Percentiles rank a stretch among this genome's conserved stretches.
phyloP scores from a whole-genome alignment of 805 yeast species.

The Candida tibetensis region DNA sequence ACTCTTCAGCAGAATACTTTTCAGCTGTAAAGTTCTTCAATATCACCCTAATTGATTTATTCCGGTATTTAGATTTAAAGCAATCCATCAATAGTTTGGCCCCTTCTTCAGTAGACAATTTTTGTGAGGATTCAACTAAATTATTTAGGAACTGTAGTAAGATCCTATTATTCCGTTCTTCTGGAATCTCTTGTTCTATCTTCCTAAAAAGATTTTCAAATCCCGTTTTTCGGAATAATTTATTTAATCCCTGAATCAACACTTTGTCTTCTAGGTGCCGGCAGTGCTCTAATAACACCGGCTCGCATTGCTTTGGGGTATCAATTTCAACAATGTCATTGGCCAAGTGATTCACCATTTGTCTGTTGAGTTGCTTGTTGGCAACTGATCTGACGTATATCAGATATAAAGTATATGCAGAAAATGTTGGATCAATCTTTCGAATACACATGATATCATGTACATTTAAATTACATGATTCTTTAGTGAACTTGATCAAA shows the following conservation, averaged over 20 bases:
- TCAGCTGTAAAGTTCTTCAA: not conserved
- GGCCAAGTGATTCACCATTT: constrained; percentile 9
- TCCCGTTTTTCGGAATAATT: not conserved
- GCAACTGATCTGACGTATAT: constrained; percentile 4
- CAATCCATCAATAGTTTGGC: not conserved
- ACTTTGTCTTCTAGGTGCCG: constrained; percentile 6
- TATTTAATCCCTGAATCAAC: not conserved
- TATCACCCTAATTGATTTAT: not conserved
- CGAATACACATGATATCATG: constrained; percentile 9
- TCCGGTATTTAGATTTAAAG: not conserved
- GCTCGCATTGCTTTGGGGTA: constrained; percentile 1
- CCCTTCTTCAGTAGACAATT: not conserved
- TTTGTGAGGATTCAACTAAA: not conserved
- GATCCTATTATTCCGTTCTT: not conserved
- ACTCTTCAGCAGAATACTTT: not conserved
- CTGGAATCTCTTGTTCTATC: not conserved
- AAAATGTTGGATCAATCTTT: constrained; percentile 3
- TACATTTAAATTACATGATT: constrained; percentile 4
- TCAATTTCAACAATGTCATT: constrained; percentile 2
- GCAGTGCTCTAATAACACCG: constrained; percentile 3
- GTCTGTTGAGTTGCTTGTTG: constrained; percentile 9
- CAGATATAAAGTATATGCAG: constrained; percentile 10
- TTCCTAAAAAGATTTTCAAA: not conserved
- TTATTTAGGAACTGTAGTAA: not conserved
- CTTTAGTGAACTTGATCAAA: not conserved